These are phyloP conservation scores for Aspergillus piperis DNA, from an alignment of 2,329 filamentous ascomycete species.

Conservation along the genomic window DNA sequence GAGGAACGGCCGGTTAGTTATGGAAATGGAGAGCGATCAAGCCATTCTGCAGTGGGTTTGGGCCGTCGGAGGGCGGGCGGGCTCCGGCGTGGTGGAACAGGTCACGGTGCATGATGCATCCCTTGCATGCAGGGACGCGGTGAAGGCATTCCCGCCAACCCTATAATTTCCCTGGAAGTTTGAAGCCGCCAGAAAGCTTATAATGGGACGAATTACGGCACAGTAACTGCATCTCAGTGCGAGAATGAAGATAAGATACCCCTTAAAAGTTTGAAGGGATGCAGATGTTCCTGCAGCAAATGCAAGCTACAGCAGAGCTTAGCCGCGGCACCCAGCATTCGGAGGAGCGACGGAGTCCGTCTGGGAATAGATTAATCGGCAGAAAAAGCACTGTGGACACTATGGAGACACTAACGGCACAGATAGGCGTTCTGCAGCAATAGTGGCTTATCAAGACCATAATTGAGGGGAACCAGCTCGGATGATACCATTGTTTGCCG, in stretches of 20 bases:
- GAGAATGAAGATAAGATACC: background rate
- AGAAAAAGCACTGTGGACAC: background rate
- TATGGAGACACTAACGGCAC: background rate
- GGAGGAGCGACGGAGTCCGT: background rate
- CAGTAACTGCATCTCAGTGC: too few species aligned
- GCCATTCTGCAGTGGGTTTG: background rate
- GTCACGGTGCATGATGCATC: background rate
- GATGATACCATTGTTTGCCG: background rate
- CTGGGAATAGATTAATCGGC: background rate
- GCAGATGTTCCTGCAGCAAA: background rate
- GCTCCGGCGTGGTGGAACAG: background rate
- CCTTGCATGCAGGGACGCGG: background rate
- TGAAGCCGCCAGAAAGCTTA: too few species aligned
- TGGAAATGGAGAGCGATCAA: slow-evolving; percentile 7
- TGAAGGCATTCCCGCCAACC: background rate
- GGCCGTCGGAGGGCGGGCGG: background rate
- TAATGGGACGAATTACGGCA: too few species aligned
- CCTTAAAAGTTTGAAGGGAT: background rate
- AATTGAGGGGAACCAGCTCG: background rate
- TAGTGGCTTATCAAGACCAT: background rate
- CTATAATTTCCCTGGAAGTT: background rate
- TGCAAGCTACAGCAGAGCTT: background rate
- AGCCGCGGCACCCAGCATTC: background rate
- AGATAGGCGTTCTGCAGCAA: background rate
- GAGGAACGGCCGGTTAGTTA: background rate